Base-by-base conservation (phyloP, 1,139 yeast genomes). In the Petasospora fabianii region DNA sequence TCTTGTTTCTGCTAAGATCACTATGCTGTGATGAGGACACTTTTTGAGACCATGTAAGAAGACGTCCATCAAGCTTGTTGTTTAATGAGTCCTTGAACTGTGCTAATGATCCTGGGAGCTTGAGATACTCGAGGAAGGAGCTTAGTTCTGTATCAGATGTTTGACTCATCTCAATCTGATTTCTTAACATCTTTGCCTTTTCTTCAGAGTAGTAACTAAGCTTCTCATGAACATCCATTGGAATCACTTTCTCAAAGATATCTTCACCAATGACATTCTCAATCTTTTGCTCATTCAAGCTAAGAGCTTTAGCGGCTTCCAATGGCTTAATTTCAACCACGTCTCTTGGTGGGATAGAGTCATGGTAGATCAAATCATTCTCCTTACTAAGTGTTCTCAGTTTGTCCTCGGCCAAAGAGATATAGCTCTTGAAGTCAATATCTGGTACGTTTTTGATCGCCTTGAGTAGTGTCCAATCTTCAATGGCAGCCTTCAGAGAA, bases 361-460 rank as follows among this genome's bases (percentile, higher is more conserved):
- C 90, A 59, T 92, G 95, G 54, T 85, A 92, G 32, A 92, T 86
- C 54, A 80, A 81, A 56, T 92, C 97, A 55, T 92, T 92, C 55
- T 92, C 97, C 52, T 84, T 86, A 26, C 72, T 78, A 46, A 84
- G 58, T 9, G 72, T 47, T 38, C 51, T 53, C 12, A 48, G 32
- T 36, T 60, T 58, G n/a, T 54, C 58, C 13, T 60, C 61, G 4
- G 59, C 46, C 6, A 48, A 38, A 2, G 55, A 44, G 29, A 53
- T 48, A 29, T 59, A 50, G 1, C 55, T 45, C 33, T 59, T 63
- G 24, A 53, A 53, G 37, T 64, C 67, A 24, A 65, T 56, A 3
- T 47, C 54, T 0, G 54, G 43, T 14, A 42, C 46, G 29, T 52
- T 52, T 22, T 47, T 54, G 12, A 58, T 55, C n/a, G 50, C 50